Evolutionary conservation across 202 grass and related monocot genomes (phyloP).

Genomic region (Zoysia matrella): DNA sequence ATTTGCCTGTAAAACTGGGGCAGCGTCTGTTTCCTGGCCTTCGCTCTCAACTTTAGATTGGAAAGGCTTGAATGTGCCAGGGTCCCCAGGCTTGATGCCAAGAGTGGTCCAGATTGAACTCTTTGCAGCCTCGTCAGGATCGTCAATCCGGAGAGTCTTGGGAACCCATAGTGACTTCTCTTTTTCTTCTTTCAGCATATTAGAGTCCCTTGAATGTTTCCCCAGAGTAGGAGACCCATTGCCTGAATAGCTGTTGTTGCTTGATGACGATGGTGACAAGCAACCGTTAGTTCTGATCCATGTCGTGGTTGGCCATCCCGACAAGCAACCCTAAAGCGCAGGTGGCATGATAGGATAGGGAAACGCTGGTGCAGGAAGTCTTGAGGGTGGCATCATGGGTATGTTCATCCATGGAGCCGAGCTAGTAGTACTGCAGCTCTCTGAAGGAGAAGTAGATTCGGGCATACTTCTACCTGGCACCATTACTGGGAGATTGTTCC

Average conservation of each 20-base stretch:
- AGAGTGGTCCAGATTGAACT: background rate
- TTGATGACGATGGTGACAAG: constrained; percentile 61
- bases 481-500: constrained; percentile 59
- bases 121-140: too few relatives aligned
- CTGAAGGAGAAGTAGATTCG: constrained; percentile 40
- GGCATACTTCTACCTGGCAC: constrained; percentile 43
- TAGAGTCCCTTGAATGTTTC: constrained; percentile 83
- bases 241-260: constrained; percentile 71
- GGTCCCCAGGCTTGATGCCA: constrained; percentile 82
- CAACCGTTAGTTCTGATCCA: constrained; percentile 62
- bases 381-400: constrained; percentile 45
- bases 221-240: constrained; percentile 82
- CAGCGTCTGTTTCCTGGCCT: constrained; percentile 53
- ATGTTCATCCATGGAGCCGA: constrained; percentile 55
- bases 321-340: constrained; percentile 69
- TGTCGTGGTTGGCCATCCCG: constrained; percentile 52
- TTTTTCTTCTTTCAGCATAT: constrained; percentile 56
- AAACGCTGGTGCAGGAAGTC: constrained; percentile 55
- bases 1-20: constrained; percentile 67
- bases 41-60: constrained; percentile 54
- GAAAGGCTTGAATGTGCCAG: constrained; percentile 74
- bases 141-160: constrained; percentile 63
- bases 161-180: constrained; percentile 91
- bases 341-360: constrained; percentile 76
- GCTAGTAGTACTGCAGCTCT: constrained; percentile 46